Evolutionary conservation across 176 grass and related monocot genomes (phyloP).

Genomic region (Phoenix dactylifera): DNA sequence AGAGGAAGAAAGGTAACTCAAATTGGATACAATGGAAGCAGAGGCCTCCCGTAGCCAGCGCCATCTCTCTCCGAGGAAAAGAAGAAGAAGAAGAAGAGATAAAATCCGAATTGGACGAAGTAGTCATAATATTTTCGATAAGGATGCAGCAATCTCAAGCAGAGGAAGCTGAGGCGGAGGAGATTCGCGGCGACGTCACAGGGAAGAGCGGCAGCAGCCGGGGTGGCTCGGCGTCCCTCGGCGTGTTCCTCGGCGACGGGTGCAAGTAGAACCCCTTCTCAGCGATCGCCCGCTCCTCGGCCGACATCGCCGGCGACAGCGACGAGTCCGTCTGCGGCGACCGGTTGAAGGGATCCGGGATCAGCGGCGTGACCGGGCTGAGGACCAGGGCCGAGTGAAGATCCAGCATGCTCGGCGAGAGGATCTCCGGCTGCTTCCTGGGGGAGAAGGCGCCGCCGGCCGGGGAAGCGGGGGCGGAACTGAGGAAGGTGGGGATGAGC

Average conservation of each 20-base stretch:
- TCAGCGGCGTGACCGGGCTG: constrained; percentile 81
- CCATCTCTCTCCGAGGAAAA: no score
- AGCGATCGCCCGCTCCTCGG: constrained; percentile 76
- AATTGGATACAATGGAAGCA: no score
- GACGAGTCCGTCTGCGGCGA: constrained; percentile 35
- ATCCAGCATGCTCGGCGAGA: constrained; percentile 88
- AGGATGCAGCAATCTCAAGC: background rate
- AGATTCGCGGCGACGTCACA: background rate
- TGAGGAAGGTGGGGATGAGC: constrained; percentile 44
- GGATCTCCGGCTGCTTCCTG: constrained; percentile 44
- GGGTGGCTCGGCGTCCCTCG: background rate
- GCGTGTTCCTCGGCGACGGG: constrained; percentile 51
- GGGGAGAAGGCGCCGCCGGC: constrained; percentile 17
- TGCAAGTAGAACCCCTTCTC: constrained; percentile 85
- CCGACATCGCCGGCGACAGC: constrained; percentile 33
- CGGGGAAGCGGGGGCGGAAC: constrained; percentile 21
- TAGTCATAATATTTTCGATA: no score
- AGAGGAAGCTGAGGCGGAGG: background rate
- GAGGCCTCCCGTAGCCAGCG: no score
- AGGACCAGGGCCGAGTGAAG: constrained; percentile 66
- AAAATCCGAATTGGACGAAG: no score
- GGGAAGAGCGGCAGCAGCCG: background rate
- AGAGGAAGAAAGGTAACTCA: no score
- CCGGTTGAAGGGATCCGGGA: constrained; percentile 54
- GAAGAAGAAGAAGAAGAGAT: no score